Conservation (phyloP, 768 basidiomycete species). For the Boletus tylopilopsis region DNA sequence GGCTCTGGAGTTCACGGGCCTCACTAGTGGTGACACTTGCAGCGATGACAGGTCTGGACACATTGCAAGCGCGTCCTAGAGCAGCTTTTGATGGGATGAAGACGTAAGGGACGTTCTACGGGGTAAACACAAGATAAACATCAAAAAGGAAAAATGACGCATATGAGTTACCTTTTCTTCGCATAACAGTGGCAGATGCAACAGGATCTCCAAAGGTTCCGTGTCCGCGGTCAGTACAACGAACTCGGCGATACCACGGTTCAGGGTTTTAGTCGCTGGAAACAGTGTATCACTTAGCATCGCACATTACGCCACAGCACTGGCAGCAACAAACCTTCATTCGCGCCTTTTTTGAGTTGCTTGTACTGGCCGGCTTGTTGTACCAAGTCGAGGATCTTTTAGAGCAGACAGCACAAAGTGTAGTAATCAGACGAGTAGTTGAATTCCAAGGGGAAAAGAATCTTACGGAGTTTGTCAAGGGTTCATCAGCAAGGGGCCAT, state of each 20-base stretch:
- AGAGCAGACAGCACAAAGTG: background rate
- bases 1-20: conserved; percentile 82
- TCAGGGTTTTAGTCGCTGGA: conserved; percentile 93
- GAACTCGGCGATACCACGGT: conserved; percentile 97
- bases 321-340: conserved; percentile 68
- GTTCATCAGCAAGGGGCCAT: conserved; percentile 82
- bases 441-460: background rate
- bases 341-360: conserved; percentile 98
- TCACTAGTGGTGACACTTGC: conserved; percentile 97
- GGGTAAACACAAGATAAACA: background rate
- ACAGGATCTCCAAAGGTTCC: conserved; percentile 94
- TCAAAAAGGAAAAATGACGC: background rate
- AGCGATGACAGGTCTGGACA: conserved; percentile 91
- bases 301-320: background rate
- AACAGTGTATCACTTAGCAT: conserved; percentile 5
- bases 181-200: conserved; percentile 95
- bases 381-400: conserved; percentile 89
- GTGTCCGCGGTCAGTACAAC: conserved; percentile 96
- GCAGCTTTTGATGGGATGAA: conserved; percentile 96
- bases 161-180: conserved; percentile 81
- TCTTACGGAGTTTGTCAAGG: conserved; percentile 85
- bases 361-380: conserved; percentile 97
- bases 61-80: conserved; percentile 93
- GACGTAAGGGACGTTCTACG: conserved; percentile 93
- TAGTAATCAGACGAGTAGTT: background rate